Conservation (phyloP, 257 asterid genomes). For the Ilex aquifolium region DNA sequence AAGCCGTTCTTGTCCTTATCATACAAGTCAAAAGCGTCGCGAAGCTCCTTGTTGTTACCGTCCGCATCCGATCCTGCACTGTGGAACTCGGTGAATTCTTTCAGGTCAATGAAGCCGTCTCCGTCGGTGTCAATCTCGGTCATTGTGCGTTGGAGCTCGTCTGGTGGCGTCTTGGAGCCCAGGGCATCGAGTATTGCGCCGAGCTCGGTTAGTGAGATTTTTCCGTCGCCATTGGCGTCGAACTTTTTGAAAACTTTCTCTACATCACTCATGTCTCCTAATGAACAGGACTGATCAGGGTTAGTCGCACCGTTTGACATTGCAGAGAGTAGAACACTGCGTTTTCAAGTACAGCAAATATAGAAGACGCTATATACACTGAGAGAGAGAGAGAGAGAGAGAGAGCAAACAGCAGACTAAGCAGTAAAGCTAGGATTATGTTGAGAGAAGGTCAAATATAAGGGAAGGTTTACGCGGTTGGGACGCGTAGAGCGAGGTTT, state of each 20-base stretch:
- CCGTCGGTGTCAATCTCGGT: constrained; percentile 76
- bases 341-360: too few species aligned
- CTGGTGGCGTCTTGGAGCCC: constrained; percentile 48
- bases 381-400: too few species aligned
- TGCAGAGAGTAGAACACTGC: neutral
- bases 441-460: too few species aligned
- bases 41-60: constrained; percentile 45
- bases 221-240: constrained; percentile 54
- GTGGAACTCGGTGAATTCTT: constrained; percentile 68
- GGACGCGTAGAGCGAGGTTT: too few species aligned
- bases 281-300: neutral
- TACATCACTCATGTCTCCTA: constrained; percentile 20
- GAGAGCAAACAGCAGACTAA: too few species aligned
- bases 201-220: constrained; percentile 42
- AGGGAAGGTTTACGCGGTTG: too few species aligned
- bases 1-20: constrained; percentile 80
- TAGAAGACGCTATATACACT: too few species aligned
- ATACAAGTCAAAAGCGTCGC: constrained; percentile 69
- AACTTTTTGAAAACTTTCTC: constrained; percentile 39
- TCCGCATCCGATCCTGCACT: constrained; percentile 28
- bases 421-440: too few species aligned
- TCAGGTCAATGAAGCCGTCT: constrained; percentile 76
- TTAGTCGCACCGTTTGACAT: constrained; percentile 11
- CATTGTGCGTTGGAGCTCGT: constrained; percentile 61
- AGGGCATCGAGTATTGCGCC: constrained; percentile 32